These are phyloP conservation scores for Neurospora sp. DNA, from an alignment of 495 filamentous ascomycete genomes.

Conservation along the genomic window DNA sequence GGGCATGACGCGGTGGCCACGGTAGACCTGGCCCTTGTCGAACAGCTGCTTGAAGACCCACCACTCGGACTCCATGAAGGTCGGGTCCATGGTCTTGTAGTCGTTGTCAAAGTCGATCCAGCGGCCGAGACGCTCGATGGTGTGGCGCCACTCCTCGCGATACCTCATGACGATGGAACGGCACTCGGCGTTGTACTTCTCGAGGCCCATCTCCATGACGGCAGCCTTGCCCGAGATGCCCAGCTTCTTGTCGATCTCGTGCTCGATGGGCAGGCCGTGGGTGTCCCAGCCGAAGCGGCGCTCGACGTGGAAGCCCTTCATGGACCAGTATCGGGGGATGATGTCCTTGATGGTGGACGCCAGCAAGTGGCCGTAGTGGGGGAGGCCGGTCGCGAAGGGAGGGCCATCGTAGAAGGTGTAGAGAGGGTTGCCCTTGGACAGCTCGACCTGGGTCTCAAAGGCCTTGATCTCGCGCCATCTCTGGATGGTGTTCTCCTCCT, in stretches of 20 bases:
- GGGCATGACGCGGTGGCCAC: constrained; percentile 85
- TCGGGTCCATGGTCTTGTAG: constrained; percentile 93
- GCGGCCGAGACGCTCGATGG: constrained; percentile 80
- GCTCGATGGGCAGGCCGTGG: constrained; percentile 90
- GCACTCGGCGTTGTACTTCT: constrained; percentile 88
- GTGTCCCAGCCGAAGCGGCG: constrained; percentile 73
- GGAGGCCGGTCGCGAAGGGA: constrained; percentile 52
- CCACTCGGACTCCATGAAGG: constrained; percentile 96
- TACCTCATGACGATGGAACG: constrained; percentile 91
- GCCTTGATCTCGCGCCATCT: constrained; percentile 86
- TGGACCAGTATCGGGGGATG: constrained; percentile 93
- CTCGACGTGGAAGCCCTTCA: constrained; percentile 87
- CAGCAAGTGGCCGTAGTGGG: constrained; percentile 93
- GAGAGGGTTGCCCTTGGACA: constrained; percentile 52
- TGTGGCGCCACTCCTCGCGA: constrained; percentile 78
- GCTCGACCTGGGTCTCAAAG: constrained; percentile 50
- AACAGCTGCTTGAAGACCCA: constrained; percentile 93
- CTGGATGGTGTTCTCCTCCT: constrained; percentile 72
- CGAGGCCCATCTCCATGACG: constrained; percentile 78
- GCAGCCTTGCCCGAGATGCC: constrained; percentile 81
- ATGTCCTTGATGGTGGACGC: constrained; percentile 97
- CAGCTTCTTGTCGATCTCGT: constrained; percentile 97
- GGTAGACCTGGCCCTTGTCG: constrained; percentile 81
- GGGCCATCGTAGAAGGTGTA: constrained; percentile 83
- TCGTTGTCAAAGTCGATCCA: constrained; percentile 99